A percentile compares a stretch with the other conserved stretches of the same genome.
These are phyloP conservation scores for Fusarium xylarioides DNA, from an alignment of 2,329 filamentous ascomycete genomes.

Conservation along the genomic window DNA sequence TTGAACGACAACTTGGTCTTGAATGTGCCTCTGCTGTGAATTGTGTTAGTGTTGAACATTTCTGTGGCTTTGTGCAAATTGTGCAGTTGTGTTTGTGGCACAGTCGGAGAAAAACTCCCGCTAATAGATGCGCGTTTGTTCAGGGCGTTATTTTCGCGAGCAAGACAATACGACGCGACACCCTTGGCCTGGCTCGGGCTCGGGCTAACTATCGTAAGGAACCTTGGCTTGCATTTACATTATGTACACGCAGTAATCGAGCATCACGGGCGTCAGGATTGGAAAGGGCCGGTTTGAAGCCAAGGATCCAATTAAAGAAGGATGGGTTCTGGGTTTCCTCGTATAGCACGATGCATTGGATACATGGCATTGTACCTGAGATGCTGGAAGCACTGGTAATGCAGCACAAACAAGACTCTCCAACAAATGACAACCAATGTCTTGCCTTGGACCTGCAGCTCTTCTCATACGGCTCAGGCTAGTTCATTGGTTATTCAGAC, in stretches of 20 bases:
- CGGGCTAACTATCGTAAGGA: background rate
- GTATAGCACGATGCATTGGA: background rate
- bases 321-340: background rate
- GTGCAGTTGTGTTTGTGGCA: background rate
- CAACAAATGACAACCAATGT: background rate
- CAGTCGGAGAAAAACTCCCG: background rate
- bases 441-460: background rate
- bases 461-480: background rate
- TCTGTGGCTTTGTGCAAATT: background rate
- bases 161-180: background rate
- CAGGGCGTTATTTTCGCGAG: slow-evolving; percentile 19
- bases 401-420: background rate
- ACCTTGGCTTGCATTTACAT: background rate
- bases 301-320: background rate
- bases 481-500: background rate
- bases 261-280: background rate
- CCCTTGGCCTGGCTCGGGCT: background rate
- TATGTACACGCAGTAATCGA: background rate
- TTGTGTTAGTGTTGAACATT: background rate
- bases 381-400: background rate
- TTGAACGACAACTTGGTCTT: background rate
- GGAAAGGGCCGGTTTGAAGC: background rate
- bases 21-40: background rate
- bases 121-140: slow-evolving; percentile 3
- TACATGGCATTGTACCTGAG: background rate